These are phyloP conservation scores for Penicillium aurantiogriseum DNA, from an alignment of 2,329 filamentous ascomycete genomes.

Conservation along the genomic window DNA sequence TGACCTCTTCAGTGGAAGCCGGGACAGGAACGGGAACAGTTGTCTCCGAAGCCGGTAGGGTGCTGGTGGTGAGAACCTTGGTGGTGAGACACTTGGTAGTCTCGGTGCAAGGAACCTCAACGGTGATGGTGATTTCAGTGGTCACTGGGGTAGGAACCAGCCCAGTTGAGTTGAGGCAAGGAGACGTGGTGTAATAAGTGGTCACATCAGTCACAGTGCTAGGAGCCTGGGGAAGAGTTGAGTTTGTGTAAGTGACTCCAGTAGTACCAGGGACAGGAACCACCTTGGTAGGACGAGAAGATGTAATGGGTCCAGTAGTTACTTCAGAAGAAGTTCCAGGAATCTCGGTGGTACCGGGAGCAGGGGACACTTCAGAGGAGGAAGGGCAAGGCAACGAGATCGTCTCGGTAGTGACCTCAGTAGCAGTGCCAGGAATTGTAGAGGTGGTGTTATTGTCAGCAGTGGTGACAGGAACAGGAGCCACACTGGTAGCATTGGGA, in stretches of 20 bases:
- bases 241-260: conserved; percentile 3
- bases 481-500: too few relatives aligned
- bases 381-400: too few relatives aligned
- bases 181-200: neutral
- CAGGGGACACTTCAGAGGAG: too few relatives aligned
- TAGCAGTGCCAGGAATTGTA: too few relatives aligned
- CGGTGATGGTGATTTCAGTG: neutral
- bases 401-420: neutral
- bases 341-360: neutral
- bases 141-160: conserved; percentile 2
- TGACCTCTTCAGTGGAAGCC: neutral
- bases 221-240: neutral
- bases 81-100: conserved; percentile 7
- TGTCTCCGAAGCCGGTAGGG: neutral
- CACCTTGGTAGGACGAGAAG: conserved; percentile 2
- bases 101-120: conserved; percentile 7
- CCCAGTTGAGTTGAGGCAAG: neutral
- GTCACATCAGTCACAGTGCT: neutral
- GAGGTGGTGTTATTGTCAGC: too few relatives aligned
- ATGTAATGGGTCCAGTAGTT: neutral
- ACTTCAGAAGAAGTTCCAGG: neutral
- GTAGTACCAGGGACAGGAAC: conserved; percentile 2
- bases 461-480: neutral
- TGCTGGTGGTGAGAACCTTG: neutral
- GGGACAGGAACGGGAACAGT: neutral